Percentiles rank a stretch among this genome's conserved stretches.
Evolutionary conservation across 139 green algal genomes (phyloP).

Genomic region (Diplosphaera chodatii): DNA sequence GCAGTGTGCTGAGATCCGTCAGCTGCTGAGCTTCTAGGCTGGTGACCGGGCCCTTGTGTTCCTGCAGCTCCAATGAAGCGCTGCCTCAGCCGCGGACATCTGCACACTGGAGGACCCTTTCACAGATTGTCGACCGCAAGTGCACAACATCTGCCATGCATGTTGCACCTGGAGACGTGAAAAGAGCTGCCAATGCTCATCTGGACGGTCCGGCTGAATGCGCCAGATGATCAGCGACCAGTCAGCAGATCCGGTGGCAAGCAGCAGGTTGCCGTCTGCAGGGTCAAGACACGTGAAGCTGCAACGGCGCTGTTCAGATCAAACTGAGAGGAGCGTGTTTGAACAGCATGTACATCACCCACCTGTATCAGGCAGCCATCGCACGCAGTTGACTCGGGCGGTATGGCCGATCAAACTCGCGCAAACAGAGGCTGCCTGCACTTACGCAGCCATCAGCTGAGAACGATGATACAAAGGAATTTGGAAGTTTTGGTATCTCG

Average conservation of each 20-base stretch:
- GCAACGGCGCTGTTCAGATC: no score
- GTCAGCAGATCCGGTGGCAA: conserved; percentile 48
- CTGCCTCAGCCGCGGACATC: no score
- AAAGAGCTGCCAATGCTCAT: conserved; percentile 31
- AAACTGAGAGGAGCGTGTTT: no score
- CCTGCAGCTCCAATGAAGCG: no score
- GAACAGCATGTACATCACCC: no score
- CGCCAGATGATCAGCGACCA: conserved; percentile 54
- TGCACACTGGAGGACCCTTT: no score
- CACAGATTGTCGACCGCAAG: no score
- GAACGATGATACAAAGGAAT: no score
- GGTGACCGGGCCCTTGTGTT: conserved; percentile 44
- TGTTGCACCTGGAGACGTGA: conserved; percentile 26
- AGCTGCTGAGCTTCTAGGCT: conserved; percentile 32
- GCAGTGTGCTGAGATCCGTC: conserved; percentile 24
- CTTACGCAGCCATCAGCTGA: no score
- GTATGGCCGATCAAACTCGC: conserved; percentile 65
- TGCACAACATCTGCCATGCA: no score
- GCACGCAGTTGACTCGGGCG: conserved; percentile 66
- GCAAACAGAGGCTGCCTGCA: conserved; percentile 44
- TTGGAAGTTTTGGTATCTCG: no score
- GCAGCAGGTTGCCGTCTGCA: conserved; percentile 37
- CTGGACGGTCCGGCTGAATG: neutral
- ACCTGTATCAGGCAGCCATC: conserved; percentile 52
- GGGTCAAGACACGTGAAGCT: no score